A percentile compares a stretch with the other conserved stretches of the same genome.
Evolutionary conservation across 768 basidiomycete species (phyloP).

Genomic region (Chlorophyllum brunneum): DNA sequence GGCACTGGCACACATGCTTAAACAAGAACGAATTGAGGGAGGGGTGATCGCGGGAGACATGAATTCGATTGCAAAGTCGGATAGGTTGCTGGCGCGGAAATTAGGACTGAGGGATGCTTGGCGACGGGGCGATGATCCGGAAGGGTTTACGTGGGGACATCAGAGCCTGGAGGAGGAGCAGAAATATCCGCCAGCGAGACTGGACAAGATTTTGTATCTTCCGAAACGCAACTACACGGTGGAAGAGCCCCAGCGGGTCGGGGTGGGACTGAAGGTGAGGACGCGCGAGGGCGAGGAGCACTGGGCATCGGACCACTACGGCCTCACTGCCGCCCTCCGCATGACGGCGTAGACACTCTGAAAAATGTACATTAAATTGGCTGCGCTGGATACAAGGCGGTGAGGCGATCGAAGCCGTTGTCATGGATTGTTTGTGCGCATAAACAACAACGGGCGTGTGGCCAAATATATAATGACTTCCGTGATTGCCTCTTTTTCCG

Average conservation of each 20-base stretch:
- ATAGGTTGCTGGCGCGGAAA: conserved; percentile 36
- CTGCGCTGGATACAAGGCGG: background rate
- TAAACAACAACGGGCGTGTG: background rate
- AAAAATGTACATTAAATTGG: background rate
- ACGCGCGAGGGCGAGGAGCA: conserved; percentile 26
- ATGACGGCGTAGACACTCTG: conserved; percentile 12
- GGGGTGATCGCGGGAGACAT: conserved; percentile 72
- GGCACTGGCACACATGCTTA: conserved; percentile 47
- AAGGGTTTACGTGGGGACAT: conserved; percentile 67
- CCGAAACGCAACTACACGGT: conserved; percentile 46
- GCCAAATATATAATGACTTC: conserved; percentile 3
- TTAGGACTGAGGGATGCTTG: conserved; percentile 61
- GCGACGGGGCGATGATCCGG: conserved; percentile 36
- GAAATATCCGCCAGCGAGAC: conserved; percentile 44
- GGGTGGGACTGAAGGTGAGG: conserved; percentile 45
- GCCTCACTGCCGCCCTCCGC: conserved; percentile 41
- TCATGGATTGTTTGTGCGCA: conserved; percentile 15
- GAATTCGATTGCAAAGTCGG: conserved; percentile 55
- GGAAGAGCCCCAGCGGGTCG: conserved; percentile 51
- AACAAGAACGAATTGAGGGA: conserved; percentile 42
- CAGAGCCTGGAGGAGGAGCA: conserved; percentile 40
- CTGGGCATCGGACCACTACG: conserved; percentile 71
- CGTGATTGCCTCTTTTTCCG: conserved; percentile 16
- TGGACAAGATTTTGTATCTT: conserved; percentile 67
- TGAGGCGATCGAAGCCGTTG: background rate